These are phyloP conservation scores for Quercus lobata DNA, from an alignment of 331 rosid species.

Conservation along the genomic window DNA sequence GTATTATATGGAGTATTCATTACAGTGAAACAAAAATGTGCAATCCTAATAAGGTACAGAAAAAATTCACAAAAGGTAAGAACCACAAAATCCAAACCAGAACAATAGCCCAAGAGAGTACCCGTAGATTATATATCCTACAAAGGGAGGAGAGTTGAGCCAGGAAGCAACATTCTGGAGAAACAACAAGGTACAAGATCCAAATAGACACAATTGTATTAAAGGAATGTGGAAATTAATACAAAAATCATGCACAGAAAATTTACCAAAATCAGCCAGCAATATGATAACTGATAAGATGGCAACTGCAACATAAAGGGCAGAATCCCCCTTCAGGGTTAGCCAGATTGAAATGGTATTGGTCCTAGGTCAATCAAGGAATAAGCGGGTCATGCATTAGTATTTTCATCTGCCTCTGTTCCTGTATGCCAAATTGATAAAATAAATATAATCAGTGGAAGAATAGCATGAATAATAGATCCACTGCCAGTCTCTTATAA, in stretches of 20 bases:
- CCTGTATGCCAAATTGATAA: slow-evolving; percentile 34
- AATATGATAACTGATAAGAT: not conserved
- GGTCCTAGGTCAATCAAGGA: slow-evolving; percentile 17
- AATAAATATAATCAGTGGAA: not conserved
- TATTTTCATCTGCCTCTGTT: slow-evolving; percentile 24
- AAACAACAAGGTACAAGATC: slow-evolving; percentile 6
- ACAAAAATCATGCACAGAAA: slow-evolving; percentile 30
- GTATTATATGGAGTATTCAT: not conserved
- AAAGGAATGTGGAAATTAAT: slow-evolving; percentile 10
- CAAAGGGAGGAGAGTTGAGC: not conserved
- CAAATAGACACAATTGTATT: slow-evolving; percentile 34
- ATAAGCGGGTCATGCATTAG: slow-evolving; percentile 22
- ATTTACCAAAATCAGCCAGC: slow-evolving; percentile 31
- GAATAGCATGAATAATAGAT: not conserved
- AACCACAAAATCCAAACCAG: not conserved
- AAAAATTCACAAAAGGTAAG: not conserved
- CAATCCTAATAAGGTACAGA: no score
- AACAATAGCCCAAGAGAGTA: not conserved
- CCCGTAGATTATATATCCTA: not conserved
- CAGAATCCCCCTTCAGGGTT: slow-evolving; percentile 15
- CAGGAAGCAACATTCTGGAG: slow-evolving; percentile 4
- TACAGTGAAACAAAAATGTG: no score
- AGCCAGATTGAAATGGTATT: slow-evolving; percentile 9
- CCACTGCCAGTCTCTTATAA: not conserved
- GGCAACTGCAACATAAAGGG: slow-evolving; percentile 7